Evolutionary conservation across 345 rosid genomes (phyloP), one percentile per base, ranked within the genome.

Genomic region (Hirschfeldia incana): DNA sequence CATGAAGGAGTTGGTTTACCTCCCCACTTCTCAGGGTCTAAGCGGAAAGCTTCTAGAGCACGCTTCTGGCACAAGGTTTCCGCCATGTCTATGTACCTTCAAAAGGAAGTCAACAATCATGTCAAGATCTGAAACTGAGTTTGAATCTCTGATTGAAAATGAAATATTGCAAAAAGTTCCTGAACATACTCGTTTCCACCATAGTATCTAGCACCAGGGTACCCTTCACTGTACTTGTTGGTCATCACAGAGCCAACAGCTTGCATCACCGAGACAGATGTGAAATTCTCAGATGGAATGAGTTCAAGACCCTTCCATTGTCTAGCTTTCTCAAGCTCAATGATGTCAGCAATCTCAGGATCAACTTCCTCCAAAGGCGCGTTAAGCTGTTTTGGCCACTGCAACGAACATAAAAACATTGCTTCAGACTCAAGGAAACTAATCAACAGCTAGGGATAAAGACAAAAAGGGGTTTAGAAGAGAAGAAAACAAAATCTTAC

Each of bases 251-350:
- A 95, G 11, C 99, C 99, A 78, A 95, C 99, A 62, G 99, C 99
- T 93, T 91, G 97, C 99, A 95, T 95, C 76, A 95, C 98, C 1
- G 99, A 93, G 5, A 87, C 85, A n/a, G 99, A 95, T 11, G 99
- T 95, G 88, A 95, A 95, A 82, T 95, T 95, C 89, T 95, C 99
- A 0, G 99, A 95, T 26, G 99, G 99, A 65, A 95, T 95, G 59
- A 95, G 97, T 73, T 95, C 99, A 80, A 95, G 89, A 32, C 99
- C 99, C 97, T 95, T 95, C 99, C 99, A 95, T 85, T 95, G 99
- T 67, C 99, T 86, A 8, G 99, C 94, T 78, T 95, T 95, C 82
- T 95, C 99, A 55, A 76, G 98, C 85, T 95, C 99, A 65, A 95
- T 93, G 75, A 95, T 95, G 72, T 95, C 92, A 65, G 98, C 90